Evolutionary conservation across 164 flowering plant species (phyloP), one percentile per base, ranked within the genome.

Genomic region (Nelumbo lutea): DNA sequence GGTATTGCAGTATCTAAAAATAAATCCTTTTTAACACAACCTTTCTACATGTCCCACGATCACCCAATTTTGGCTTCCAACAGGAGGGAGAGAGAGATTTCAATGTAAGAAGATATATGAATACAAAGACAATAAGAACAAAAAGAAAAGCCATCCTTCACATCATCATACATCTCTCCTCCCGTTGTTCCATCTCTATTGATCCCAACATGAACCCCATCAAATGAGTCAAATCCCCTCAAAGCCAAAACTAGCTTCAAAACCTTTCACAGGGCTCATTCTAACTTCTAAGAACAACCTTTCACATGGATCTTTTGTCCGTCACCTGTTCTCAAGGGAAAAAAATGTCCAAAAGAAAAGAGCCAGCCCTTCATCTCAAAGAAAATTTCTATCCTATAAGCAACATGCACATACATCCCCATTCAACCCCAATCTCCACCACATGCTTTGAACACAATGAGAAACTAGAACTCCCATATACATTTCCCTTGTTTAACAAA

Each of bases 281-380:
- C 46, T 6, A 4, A 8, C 42, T 9, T 9, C 39, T 7, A 38
- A n/a, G 10, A 0, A 3, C 51, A 4, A 6, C 43, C n/a, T 9
- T 46, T 9, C 42, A 48, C 15, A 15, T 42, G 9, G 39, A 58
- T 42, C 63, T 58, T 57, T 6, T 56, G 9, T 56, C 50, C 44
- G 2, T 11, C 41, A 42, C 41, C 64, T 14, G 38, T 41, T 47
- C 13, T 6, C 15, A 9, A 27, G 27, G 27, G 60, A 45, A 27
- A 61, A 61, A 55, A 62, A 46, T 61, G 56, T 66, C 61, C 67
- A 74, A 70, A 60, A 66, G 67, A 44, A 74, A 69, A 65, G 61
- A 58, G 50, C 48, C 65, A 11, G 66, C 73, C 56, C 55, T 66
- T 67, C 69, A 63, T 65, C 46, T 60, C 27, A 27, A 27, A 27